Evolutionary conservation across 2,329 filamentous ascomycete species (phyloP), one percentile per base, ranked within the genome.

Genomic region (Balansia obtecta): DNA sequence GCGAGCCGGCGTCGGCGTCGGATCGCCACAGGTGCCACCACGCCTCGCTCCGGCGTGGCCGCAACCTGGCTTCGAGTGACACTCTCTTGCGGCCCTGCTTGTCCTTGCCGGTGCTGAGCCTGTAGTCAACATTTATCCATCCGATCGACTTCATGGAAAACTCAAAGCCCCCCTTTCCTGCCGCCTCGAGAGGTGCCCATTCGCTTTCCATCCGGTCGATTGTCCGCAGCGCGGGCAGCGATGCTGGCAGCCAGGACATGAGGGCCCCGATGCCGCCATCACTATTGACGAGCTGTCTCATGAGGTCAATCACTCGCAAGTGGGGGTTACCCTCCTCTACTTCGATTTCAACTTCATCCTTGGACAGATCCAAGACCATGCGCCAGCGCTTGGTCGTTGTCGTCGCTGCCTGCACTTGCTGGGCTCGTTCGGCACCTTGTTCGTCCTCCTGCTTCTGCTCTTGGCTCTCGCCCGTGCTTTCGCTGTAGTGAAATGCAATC

Each of bases 401-500:
- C 49, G 16, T 10, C 49, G 13, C 45, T 59, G 56, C 15, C 51
- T 49, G 6, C 50, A 42, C 32, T 52, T 32, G 3, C 48, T 20
- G 10, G 3, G 32, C 9, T 53, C 37, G 10, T 50, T 38, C 7
- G 32, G 45, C 9, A 34, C 48, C 22, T 48, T 45, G 18, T 44
- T 44, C 27, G 10, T 13, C 40, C 12, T 30, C 10, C 16, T 32
- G 30, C 22, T 30, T 15, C 16, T 32, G 30, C 22, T 49, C 27
- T 20, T 56, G 49, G 12, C 49, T 38, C 70, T 63, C 8, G 10
- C 8, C 15, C 11, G 16, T 20, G 33, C 16, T 20, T 38, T 38
- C 20, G 48, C 71, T 71, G 62, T 93, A 94, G n/a, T 73, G 77
- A 62, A 93, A 88, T 2, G 76, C 69, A 6, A 93, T 75, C 54